phyloP scores from a whole-genome alignment of 164 flowering plant genomes.

The Saururus chinensis region DNA sequence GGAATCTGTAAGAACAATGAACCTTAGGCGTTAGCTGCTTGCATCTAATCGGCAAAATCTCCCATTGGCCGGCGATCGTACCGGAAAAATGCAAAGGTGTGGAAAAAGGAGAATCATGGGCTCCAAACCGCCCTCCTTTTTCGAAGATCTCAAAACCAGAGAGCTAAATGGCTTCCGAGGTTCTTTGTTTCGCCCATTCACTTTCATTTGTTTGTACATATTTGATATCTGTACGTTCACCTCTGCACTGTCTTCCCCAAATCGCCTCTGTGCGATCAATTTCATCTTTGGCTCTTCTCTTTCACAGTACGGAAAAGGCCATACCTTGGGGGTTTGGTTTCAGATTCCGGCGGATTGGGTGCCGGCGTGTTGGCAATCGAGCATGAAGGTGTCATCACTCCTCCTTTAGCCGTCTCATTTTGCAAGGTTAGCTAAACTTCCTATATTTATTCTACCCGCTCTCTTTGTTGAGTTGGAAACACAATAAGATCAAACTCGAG shows the following conservation, averaged over 20 bases:
- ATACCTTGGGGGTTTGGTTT: constrained; percentile 12
- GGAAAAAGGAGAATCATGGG: not conserved
- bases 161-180: constrained; percentile 83
- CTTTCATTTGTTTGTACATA: no score
- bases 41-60: no score
- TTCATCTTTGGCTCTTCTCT: not conserved
- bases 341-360: constrained; percentile 18
- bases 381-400: constrained; percentile 38
- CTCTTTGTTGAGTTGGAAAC: no score
- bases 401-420: constrained; percentile 75
- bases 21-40: no score
- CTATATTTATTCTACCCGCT: not conserved
- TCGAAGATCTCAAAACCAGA: constrained; percentile 52
- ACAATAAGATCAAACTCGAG: not conserved
- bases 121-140: constrained; percentile 34
- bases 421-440: constrained; percentile 69
- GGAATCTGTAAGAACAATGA: no score
- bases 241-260: constrained; percentile 13
- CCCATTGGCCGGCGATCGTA: no score
- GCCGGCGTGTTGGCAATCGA: constrained; percentile 44
- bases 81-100: no score
- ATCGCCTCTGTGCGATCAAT: not conserved
- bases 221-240: no score
- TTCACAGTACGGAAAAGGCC: constrained; percentile 62
- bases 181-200: constrained; percentile 6